Evolutionary conservation across 2,329 filamentous ascomycete genomes (phyloP), one percentile per base, ranked within the genome.

Genomic region (Fusarium pseudonygamai): DNA sequence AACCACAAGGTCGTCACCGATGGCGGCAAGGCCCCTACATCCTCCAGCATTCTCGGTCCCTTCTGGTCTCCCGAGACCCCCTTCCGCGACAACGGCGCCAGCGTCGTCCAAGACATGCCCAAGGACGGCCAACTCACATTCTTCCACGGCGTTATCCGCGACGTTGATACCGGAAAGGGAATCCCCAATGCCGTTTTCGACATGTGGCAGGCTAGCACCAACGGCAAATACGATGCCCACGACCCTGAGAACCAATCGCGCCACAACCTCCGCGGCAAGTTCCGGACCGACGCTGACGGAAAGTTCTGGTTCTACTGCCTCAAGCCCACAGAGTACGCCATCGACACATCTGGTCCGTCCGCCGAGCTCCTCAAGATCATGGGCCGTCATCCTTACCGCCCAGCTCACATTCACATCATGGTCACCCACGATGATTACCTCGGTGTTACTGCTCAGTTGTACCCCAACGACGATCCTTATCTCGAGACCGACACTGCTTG

Each of bases 251-350:
- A 90, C 83, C 92, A 93, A 85, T 83, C 84, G 56, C 89, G 89
- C 79, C 92, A 93, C 87, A 94, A 94, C 85, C 86, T 94, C 46
- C 89, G 92, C 47, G 92, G 92, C 80, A 94, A 93, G 85, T 94
- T 94, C 86, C 88, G 87, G 76, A 89, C 91, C 72, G 88, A 93
- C 81, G 87, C 88, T 76, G 87, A 93, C 71, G 92, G 92, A 76
- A 87, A 91, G 80, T 93, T 91, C 83, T 88, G 86, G 83, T 91
- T 93, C 83, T 93, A 93, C 88, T 93, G 92, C 86, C 89, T 91
- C 79, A 87, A 92, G 82, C 92, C 92, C 2, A 93, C 92, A 1
- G 90, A 91, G 10, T 94, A 94, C 83, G 91, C 91, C 43, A 85
- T 94, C 70, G 91, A 91, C 49, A 90, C 87, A 57, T 89, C 93